phyloP scores from a whole-genome alignment of 129 eudicot genomes.

The Gnaphalium uliginosum region DNA sequence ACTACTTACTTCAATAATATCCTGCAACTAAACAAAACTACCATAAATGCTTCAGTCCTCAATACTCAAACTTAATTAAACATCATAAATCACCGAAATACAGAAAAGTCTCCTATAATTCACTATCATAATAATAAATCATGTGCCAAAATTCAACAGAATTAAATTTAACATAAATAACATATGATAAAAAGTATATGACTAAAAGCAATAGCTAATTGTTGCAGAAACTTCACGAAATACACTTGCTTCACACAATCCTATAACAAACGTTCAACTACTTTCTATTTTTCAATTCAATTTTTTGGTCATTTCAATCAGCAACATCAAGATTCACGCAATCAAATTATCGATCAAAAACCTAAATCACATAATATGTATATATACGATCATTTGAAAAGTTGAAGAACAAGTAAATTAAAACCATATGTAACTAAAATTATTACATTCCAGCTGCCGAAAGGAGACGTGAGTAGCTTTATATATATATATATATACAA shows the following conservation, averaged over 20 bases:
- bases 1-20: not conserved
- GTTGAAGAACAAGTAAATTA: not conserved
- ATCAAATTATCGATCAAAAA: not conserved
- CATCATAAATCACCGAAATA: conserved; percentile 12
- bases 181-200: not conserved
- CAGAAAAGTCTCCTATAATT: not conserved
- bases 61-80: not conserved
- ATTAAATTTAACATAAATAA: conserved; percentile 3
- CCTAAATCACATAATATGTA: not conserved
- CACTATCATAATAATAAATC: not conserved
- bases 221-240: conserved; percentile 38
- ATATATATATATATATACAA: no score
- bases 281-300: not conserved
- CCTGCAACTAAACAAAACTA: not conserved
- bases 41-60: not conserved
- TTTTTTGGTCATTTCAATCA: not conserved
- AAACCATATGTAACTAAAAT: no score
- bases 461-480: no score
- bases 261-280: not conserved
- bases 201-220: conserved; percentile 29
- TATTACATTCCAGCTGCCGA: no score
- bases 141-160: no score
- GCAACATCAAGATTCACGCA: conserved; percentile 4
- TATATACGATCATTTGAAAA: not conserved
- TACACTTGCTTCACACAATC: conserved; percentile 31